A percentile compares a stretch with the other conserved stretches of the same genome.
phyloP scores from a whole-genome alignment of 2,329 filamentous ascomycete genomes.

The Raffaelea deltoideospora region DNA sequence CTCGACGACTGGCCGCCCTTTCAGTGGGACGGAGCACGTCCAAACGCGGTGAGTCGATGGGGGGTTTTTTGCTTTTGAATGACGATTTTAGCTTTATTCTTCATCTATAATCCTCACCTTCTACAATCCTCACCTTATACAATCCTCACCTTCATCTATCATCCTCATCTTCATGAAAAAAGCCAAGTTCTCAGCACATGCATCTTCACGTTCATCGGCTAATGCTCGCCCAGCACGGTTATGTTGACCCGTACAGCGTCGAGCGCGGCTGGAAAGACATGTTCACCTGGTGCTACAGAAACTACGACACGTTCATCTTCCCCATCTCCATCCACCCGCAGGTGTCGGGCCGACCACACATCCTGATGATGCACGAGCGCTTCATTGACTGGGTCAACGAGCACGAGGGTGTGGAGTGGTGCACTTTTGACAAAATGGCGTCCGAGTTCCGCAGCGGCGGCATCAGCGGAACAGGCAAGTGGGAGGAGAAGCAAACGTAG shows the following conservation, averaged over 20 bases:
- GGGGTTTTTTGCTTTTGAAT: no score
- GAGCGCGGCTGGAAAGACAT: slow-evolving; percentile 51
- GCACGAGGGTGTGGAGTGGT: slow-evolving; percentile 36
- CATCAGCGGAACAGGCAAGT: background rate
- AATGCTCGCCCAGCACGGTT: slow-evolving; percentile 13
- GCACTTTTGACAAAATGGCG: slow-evolving; percentile 51
- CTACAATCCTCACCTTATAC: no score
- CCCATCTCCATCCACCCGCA: slow-evolving; percentile 66
- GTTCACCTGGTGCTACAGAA: slow-evolving; percentile 36
- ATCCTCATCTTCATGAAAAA: no score
- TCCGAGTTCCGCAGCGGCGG: slow-evolving; percentile 36
- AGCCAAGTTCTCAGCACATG: no score
- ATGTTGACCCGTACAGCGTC: slow-evolving; percentile 32
- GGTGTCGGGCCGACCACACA: slow-evolving; percentile 55
- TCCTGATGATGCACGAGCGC: slow-evolving; percentile 27
- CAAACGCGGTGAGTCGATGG: no score
- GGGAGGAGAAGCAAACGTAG: no score
- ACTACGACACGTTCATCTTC: slow-evolving; percentile 48
- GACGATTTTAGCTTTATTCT: no score
- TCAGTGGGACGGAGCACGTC: no score
- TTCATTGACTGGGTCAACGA: slow-evolving; percentile 4
- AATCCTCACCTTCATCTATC: no score
- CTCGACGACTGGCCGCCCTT: slow-evolving; percentile 46
- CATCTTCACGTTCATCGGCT: no score
- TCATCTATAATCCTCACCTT: no score